Evolutionary conservation across 2,329 filamentous ascomycete genomes (phyloP).

Genomic region (Exophiala oligosperma): DNA sequence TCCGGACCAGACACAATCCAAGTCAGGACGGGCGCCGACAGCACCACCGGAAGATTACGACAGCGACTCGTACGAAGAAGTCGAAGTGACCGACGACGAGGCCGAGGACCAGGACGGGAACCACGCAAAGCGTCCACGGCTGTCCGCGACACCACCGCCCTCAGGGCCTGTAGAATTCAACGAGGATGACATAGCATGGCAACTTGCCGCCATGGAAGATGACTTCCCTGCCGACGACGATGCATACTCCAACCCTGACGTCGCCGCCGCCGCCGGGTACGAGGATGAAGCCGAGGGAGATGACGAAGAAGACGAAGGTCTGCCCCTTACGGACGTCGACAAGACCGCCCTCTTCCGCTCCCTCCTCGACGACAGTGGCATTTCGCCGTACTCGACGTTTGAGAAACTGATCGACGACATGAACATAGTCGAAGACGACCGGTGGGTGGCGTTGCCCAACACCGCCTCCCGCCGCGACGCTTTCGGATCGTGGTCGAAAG

Average conservation of each 20-base stretch:
- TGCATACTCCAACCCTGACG: conserved; percentile 62
- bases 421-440: conserved; percentile 76
- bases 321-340: conserved; percentile 73
- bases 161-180: conserved; percentile 72
- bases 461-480: conserved; percentile 79
- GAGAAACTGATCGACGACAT: conserved; percentile 84
- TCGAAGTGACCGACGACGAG: conserved; percentile 68
- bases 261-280: conserved; percentile 67
- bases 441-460: conserved; percentile 80
- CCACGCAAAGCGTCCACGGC: conserved; percentile 51
- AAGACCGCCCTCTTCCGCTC: conserved; percentile 78
- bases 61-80: conserved; percentile 74
- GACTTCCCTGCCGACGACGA: conserved; percentile 42
- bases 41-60: conserved; percentile 44
- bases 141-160: conserved; percentile 43
- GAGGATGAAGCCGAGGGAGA: conserved; percentile 54
- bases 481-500: conserved; percentile 80
- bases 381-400: conserved; percentile 90
- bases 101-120: conserved; percentile 47
- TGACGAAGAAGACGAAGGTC: conserved; percentile 70
- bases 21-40: neutral
- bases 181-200: conserved; percentile 91
- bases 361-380: conserved; percentile 75
- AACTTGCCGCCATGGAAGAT: conserved; percentile 84
- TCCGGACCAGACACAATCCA: conserved; percentile 10